Conservation (phyloP, 2,329 filamentous ascomycete species). For the Fusarium buharicum region DNA sequence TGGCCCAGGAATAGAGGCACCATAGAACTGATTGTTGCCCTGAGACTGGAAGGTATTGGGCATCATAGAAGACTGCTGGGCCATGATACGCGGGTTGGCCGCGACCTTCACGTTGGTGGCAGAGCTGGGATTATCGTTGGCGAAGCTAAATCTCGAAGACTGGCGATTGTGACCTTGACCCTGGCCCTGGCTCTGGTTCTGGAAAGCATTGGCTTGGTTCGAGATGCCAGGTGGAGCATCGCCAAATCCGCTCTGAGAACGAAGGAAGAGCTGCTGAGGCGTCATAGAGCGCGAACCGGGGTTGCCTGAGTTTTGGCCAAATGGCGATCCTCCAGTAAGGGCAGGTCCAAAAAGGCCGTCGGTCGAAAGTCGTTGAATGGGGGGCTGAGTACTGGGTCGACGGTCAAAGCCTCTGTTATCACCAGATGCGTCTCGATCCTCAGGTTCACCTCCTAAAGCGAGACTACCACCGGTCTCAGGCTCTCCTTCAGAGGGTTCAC, state of each 20-base stretch:
- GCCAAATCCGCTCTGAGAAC: slow-evolving; percentile 68
- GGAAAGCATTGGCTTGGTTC: slow-evolving; percentile 58
- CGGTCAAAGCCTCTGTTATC: slow-evolving; percentile 65
- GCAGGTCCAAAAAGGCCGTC: slow-evolving; percentile 66
- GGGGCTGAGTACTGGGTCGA: slow-evolving; percentile 77
- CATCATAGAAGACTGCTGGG: slow-evolving; percentile 89
- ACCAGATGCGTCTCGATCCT: slow-evolving; percentile 73
- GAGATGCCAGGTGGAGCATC: slow-evolving; percentile 70
- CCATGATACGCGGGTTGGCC: slow-evolving; percentile 83
- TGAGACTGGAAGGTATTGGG: slow-evolving; percentile 70
- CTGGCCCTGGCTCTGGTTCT: slow-evolving; percentile 49
- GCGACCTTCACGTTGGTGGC: slow-evolving; percentile 75
- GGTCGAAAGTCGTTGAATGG: slow-evolving; percentile 72
- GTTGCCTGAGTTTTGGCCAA: slow-evolving; percentile 60
- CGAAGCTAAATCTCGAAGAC: slow-evolving; percentile 87
- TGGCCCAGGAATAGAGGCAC: slow-evolving; percentile 87
- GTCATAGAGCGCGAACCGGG: slow-evolving; percentile 77
- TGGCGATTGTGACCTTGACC: slow-evolving; percentile 78
- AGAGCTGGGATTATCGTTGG: slow-evolving; percentile 72
- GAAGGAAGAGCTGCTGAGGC: slow-evolving; percentile 78
- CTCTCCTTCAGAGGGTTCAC: slow-evolving; percentile 73
- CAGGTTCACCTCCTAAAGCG: slow-evolving; percentile 91
- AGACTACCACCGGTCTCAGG: slow-evolving; percentile 84
- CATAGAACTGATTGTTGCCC: slow-evolving; percentile 78
- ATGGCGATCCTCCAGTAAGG: slow-evolving; percentile 57